Conservation (phyloP, 768 basidiomycete genomes). For the Termitomyces eurrhizus region DNA sequence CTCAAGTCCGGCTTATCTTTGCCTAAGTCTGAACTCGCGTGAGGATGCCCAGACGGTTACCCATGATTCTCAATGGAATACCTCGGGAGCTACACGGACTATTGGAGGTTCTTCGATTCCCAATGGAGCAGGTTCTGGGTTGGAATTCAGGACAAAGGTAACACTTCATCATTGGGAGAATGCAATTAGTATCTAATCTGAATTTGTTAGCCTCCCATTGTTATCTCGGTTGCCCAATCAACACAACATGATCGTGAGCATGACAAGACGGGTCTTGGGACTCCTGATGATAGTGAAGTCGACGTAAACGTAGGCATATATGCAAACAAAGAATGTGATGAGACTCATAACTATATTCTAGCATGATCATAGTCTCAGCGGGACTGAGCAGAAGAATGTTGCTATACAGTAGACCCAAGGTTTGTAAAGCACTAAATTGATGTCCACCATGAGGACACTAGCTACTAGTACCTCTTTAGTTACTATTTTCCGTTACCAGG, state of each 20-base stretch:
- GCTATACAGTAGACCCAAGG: neutral
- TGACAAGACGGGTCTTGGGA: conserved; percentile 5
- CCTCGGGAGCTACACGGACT: conserved; percentile 8
- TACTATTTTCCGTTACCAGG: neutral
- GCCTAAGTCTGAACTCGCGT: conserved; percentile 5
- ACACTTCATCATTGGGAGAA: neutral
- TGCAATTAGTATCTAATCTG: neutral
- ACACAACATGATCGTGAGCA: conserved; percentile 1
- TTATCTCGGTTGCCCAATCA: conserved; percentile 12
- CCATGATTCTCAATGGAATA: conserved; percentile 2
- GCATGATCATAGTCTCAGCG: neutral
- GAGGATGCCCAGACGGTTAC: conserved; percentile 5
- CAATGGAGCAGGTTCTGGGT: conserved; percentile 1
- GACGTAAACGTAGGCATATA: neutral
- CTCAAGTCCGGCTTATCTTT: neutral
- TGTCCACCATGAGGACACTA: neutral
- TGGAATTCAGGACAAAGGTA: conserved; percentile 13
- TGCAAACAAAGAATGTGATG: neutral
- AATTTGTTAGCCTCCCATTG: conserved; percentile 5
- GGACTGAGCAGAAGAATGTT: neutral
- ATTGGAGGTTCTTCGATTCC: conserved; percentile 6
- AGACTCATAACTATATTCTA: neutral
- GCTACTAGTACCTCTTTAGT: neutral
- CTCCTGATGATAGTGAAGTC: neutral
- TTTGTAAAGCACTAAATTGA: neutral